phyloP scores from a whole-genome alignment of 2,329 filamentous ascomycete genomes.

The Paracamarosporium sp. region DNA sequence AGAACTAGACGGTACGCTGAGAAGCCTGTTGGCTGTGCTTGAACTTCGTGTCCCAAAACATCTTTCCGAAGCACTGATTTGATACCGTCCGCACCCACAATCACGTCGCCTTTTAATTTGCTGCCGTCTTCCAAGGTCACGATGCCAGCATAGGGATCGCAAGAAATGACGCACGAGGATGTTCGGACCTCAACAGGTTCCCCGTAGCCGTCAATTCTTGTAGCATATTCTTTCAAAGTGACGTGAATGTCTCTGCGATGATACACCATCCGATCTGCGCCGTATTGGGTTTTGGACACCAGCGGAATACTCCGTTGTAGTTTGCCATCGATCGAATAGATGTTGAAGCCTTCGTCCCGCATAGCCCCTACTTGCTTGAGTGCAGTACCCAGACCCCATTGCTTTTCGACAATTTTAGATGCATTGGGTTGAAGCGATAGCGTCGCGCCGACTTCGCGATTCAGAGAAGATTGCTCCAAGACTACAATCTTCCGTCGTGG shows the following conservation, averaged over 20 bases:
- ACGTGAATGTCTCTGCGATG: slow-evolving; percentile 52
- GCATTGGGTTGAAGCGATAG: slow-evolving; percentile 54
- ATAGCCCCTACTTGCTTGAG: slow-evolving; percentile 40
- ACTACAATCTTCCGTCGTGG: slow-evolving; percentile 41
- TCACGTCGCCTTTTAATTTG: slow-evolving; percentile 53
- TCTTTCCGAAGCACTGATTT: slow-evolving; percentile 35
- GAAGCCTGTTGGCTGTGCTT: slow-evolving; percentile 43
- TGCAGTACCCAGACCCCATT: slow-evolving; percentile 37
- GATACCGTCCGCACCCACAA: slow-evolving; percentile 63
- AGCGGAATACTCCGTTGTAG: slow-evolving; percentile 43
- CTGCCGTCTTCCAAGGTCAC: slow-evolving; percentile 55
- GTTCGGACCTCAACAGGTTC: slow-evolving; percentile 47
- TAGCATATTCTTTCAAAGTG: slow-evolving; percentile 54
- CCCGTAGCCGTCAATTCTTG: slow-evolving; percentile 34
- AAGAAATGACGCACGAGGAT: slow-evolving; percentile 49
- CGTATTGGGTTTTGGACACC: slow-evolving; percentile 37
- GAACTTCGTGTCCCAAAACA: slow-evolving; percentile 25
- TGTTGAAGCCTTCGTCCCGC: slow-evolving; percentile 46
- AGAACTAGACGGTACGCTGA: slow-evolving; percentile 50
- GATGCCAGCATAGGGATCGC: slow-evolving; percentile 49
- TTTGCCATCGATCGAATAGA: slow-evolving; percentile 41
- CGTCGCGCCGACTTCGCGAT: slow-evolving; percentile 49
- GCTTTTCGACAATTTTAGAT: slow-evolving; percentile 39
- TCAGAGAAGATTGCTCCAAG: slow-evolving; percentile 40
- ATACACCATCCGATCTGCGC: slow-evolving; percentile 50